A percentile compares a stretch with the other conserved stretches of the same genome.
Conservation (phyloP, 495 filamentous ascomycete genomes). For the Letharia lupina region DNA sequence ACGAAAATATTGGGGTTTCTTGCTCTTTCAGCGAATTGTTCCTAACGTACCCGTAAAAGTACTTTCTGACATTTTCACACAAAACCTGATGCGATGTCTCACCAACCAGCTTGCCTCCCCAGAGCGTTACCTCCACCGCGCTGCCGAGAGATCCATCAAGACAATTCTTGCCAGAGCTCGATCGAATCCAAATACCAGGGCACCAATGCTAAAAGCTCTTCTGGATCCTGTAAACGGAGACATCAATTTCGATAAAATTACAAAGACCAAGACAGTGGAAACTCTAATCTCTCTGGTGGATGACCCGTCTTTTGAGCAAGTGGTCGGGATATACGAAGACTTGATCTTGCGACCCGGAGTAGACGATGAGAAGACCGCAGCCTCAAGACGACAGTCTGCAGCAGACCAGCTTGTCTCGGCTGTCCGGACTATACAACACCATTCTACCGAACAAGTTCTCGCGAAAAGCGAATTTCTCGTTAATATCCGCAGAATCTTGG, state of each 20-base stretch:
- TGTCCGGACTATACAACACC: slow-evolving; percentile 32
- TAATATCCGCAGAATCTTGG: slow-evolving; percentile 20
- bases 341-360: slow-evolving; percentile 36
- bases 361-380: slow-evolving; percentile 38
- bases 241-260: slow-evolving; percentile 76
- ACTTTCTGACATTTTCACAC: slow-evolving; percentile 58
- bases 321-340: slow-evolving; percentile 36
- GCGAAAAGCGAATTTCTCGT: not conserved
- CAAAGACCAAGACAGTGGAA: slow-evolving; percentile 82
- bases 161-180: slow-evolving; percentile 59
- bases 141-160: slow-evolving; percentile 64
- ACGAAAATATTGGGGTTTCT: slow-evolving; percentile 85
- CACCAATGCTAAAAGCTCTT: slow-evolving; percentile 53
- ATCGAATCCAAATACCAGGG: slow-evolving; percentile 50
- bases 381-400: slow-evolving; percentile 40
- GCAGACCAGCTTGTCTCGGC: slow-evolving; percentile 41
- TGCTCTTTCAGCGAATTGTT: slow-evolving; percentile 69
- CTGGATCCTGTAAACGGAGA: slow-evolving; percentile 54
- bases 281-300: slow-evolving; percentile 59
- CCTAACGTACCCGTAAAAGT: slow-evolving; percentile 39
- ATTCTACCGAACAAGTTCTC: not conserved
- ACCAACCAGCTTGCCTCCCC: slow-evolving; percentile 80
- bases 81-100: slow-evolving; percentile 72
- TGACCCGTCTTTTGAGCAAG: slow-evolving; percentile 31
- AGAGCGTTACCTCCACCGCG: slow-evolving; percentile 75